Conservation (phyloP, 768 basidiomycete species). For the Mycena pura region DNA sequence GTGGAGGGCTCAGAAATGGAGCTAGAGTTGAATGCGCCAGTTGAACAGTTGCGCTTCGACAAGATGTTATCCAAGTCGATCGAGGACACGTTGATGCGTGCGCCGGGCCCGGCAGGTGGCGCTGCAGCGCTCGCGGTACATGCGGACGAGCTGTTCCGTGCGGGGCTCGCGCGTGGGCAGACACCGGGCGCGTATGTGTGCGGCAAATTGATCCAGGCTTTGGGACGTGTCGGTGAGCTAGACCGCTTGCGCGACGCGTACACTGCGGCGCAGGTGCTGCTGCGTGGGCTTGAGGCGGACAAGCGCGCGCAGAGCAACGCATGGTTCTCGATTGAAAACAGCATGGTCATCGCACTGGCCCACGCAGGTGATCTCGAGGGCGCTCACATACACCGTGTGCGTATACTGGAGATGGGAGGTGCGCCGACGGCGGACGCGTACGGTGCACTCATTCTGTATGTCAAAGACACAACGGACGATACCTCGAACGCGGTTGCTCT, state of each 20-base stretch:
- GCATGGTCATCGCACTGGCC: slow-evolving; percentile 87
- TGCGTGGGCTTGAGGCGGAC: slow-evolving; percentile 52
- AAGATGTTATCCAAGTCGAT: slow-evolving; percentile 35
- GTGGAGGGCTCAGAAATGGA: background rate
- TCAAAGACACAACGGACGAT: slow-evolving; percentile 97
- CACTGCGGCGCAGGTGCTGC: slow-evolving; percentile 64
- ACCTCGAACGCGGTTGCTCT: slow-evolving; percentile 85
- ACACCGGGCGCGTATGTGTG: slow-evolving; percentile 61
- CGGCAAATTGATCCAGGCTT: slow-evolving; percentile 66
- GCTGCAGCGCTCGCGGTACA: slow-evolving; percentile 38
- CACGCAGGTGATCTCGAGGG: slow-evolving; percentile 80
- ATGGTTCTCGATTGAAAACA: slow-evolving; percentile 86
- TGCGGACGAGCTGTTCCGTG: slow-evolving; percentile 59
- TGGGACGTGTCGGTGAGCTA: slow-evolving; percentile 69
- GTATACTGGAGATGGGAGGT: slow-evolving; percentile 79
- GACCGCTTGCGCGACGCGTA: slow-evolving; percentile 73
- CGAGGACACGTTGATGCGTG: slow-evolving; percentile 40
- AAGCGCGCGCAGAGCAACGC: slow-evolving; percentile 56
- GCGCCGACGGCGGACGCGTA: slow-evolving; percentile 90
- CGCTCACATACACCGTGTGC: slow-evolving; percentile 80
- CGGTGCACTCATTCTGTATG: slow-evolving; percentile 83
- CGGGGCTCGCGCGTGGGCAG: slow-evolving; percentile 48
- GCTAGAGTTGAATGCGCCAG: slow-evolving; percentile 4
- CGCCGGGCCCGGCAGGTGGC: slow-evolving; percentile 13
- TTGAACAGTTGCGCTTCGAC: slow-evolving; percentile 32